Evolutionary conservation across 192 early-diverging fungal genomes (phyloP).

Genomic region (Coemansia javaensis): DNA sequence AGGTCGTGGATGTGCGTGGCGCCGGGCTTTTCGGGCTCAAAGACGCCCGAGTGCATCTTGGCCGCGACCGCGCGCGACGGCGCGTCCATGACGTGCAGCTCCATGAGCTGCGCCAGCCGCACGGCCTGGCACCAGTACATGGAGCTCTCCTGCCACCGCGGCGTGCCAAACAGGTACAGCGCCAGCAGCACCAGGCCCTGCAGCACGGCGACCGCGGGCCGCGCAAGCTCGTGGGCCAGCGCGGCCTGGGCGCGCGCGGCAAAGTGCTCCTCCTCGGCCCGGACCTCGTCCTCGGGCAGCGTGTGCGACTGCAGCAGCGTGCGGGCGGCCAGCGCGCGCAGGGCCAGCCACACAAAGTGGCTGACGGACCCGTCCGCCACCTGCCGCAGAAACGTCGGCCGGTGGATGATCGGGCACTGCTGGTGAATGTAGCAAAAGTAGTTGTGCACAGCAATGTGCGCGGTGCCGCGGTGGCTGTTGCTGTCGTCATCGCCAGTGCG

Average conservation of each 20-base stretch:
- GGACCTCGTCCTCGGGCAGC: conserved; percentile 25
- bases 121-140: conserved; percentile 53
- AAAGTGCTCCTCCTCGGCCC: conserved; percentile 40
- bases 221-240: conserved; percentile 20
- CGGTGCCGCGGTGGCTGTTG: conserved; percentile 18
- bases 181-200: conserved; percentile 43
- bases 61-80: conserved; percentile 37
- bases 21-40: conserved; percentile 29
- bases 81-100: conserved; percentile 41
- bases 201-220: conserved; percentile 30
- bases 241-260: conserved; percentile 18
- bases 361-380: conserved; percentile 34
- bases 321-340: conserved; percentile 39
- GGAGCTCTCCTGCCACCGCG: conserved; percentile 44
- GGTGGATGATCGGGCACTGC: conserved; percentile 49
- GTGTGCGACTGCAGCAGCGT: conserved; percentile 24
- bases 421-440: conserved; percentile 50
- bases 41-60: conserved; percentile 45
- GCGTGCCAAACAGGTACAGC: conserved; percentile 37
- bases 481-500: too few species aligned
- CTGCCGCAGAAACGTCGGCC: conserved; percentile 40
- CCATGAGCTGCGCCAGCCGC: conserved; percentile 43
- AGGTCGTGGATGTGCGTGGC: conserved; percentile 9
- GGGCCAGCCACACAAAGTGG: conserved; percentile 44
- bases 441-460: conserved; percentile 26